Conservation (phyloP, 495 filamentous ascomycete species). For the Penicillium atrosanguineum region DNA sequence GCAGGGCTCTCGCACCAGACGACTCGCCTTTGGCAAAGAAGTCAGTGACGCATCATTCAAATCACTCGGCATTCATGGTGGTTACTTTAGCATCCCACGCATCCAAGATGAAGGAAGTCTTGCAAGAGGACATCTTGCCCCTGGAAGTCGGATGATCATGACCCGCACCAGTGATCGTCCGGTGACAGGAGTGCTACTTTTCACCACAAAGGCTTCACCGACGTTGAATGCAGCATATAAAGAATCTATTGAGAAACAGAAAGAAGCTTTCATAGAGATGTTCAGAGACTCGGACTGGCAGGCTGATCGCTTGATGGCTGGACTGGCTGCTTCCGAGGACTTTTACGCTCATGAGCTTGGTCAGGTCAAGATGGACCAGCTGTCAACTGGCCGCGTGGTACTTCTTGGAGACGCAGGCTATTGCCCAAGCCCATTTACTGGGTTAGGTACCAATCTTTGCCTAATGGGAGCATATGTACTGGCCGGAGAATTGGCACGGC, state of each 20-base stretch:
- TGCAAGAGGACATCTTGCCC: slow-evolving; percentile 31
- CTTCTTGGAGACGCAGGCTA: slow-evolving; percentile 58
- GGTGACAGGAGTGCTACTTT: slow-evolving; percentile 4
- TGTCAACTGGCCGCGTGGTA: slow-evolving; percentile 44
- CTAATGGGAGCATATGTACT: slow-evolving; percentile 52
- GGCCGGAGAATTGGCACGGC: slow-evolving; percentile 48
- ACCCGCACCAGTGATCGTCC: background rate
- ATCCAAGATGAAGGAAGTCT: slow-evolving; percentile 29
- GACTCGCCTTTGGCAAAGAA: slow-evolving; percentile 17
- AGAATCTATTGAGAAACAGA: slow-evolving; percentile 25
- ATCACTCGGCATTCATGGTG: slow-evolving; percentile 25
- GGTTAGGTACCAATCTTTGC: slow-evolving; percentile 47
- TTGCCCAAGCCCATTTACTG: slow-evolving; percentile 45
- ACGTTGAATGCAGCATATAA: slow-evolving; percentile 34
- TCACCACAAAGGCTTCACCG: slow-evolving; percentile 20
- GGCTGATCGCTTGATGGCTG: slow-evolving; percentile 36
- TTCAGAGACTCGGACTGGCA: slow-evolving; percentile 49
- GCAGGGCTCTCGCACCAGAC: slow-evolving; percentile 39
- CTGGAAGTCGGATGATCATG: slow-evolving; percentile 12
- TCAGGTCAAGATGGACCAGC: slow-evolving; percentile 41
- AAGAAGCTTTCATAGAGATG: slow-evolving; percentile 33
- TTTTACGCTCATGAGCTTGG: slow-evolving; percentile 45
- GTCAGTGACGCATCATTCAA: slow-evolving; percentile 23
- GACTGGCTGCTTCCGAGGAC: slow-evolving; percentile 39
- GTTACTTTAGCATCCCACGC: slow-evolving; percentile 40